phyloP scores from a whole-genome alignment of 257 asterid species.

The Nicotiana otophora region DNA sequence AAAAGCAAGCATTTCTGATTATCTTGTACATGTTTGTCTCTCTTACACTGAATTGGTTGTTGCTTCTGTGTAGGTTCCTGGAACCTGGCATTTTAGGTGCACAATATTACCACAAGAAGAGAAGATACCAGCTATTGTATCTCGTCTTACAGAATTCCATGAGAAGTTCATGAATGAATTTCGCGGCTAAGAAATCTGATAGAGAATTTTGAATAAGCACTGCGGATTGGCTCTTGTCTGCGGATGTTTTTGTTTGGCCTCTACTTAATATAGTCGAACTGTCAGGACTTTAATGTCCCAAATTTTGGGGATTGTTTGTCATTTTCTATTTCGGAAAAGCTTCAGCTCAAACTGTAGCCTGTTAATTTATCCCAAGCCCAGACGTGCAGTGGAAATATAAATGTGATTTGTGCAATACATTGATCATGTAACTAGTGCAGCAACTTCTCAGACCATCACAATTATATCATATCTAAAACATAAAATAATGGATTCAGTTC shows the following conservation, averaged over 20 bases:
- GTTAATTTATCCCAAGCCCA: background rate
- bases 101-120: conserved; percentile 94
- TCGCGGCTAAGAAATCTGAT: conserved; percentile 37
- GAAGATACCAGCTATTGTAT: conserved; percentile 64
- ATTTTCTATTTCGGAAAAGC: background rate
- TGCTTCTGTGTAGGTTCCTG: conserved; percentile 43
- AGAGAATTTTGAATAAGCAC: conserved; percentile 8
- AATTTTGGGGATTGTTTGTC: background rate
- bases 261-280: background rate
- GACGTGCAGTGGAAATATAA: background rate
- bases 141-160: conserved; percentile 79
- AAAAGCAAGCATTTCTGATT: background rate
- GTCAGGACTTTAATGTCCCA: background rate
- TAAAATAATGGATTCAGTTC: background rate
- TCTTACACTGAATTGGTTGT: background rate
- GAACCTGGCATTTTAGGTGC: conserved; percentile 96
- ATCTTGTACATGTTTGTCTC: background rate
- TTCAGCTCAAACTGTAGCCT: background rate
- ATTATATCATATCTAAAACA: background rate
- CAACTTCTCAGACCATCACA: background rate
- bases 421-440: no score
- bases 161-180: conserved; percentile 68
- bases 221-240: background rate
- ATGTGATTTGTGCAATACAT: background rate
- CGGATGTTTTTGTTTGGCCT: background rate